These are phyloP conservation scores for Styphnolobium japonicum DNA, from an alignment of 306 rosid genomes.

Conservation along the genomic window DNA sequence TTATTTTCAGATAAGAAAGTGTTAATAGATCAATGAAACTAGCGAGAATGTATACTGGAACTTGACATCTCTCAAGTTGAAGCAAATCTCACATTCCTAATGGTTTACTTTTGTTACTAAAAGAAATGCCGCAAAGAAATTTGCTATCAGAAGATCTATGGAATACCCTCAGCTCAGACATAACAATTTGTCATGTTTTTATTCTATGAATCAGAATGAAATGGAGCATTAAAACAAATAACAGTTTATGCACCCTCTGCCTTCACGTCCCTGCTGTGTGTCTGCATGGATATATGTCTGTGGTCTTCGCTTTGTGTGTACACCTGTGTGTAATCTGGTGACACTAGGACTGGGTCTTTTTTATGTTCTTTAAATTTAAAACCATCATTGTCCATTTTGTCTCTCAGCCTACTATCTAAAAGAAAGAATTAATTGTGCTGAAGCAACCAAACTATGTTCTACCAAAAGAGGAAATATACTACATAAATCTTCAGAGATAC, in stretches of 20 bases:
- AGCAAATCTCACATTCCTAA: background rate
- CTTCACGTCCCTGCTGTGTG: background rate
- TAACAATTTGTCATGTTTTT: background rate
- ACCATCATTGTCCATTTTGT: constrained; percentile 11
- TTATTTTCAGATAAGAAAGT: background rate
- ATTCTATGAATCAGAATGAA: constrained; percentile 3
- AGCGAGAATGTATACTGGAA: background rate
- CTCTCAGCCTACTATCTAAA: background rate
- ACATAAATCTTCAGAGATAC: background rate
- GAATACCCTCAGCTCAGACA: constrained; percentile 4
- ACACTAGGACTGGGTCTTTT: background rate
- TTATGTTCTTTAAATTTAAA: background rate
- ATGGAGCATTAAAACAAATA: background rate
- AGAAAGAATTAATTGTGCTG: background rate
- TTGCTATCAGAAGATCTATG: background rate
- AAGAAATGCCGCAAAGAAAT: background rate
- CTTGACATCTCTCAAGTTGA: constrained; percentile 14
- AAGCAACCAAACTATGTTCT: constrained; percentile 14
- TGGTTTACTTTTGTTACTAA: background rate
- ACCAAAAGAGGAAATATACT: background rate
- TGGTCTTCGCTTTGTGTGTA: background rate
- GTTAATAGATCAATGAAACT: background rate
- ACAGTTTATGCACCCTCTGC: background rate
- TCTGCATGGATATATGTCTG: background rate
- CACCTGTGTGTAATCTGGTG: background rate